These are phyloP conservation scores for Pseudogymnoascus verrucosus DNA, from an alignment of 2,329 filamentous ascomycete species.

Conservation along the genomic window DNA sequence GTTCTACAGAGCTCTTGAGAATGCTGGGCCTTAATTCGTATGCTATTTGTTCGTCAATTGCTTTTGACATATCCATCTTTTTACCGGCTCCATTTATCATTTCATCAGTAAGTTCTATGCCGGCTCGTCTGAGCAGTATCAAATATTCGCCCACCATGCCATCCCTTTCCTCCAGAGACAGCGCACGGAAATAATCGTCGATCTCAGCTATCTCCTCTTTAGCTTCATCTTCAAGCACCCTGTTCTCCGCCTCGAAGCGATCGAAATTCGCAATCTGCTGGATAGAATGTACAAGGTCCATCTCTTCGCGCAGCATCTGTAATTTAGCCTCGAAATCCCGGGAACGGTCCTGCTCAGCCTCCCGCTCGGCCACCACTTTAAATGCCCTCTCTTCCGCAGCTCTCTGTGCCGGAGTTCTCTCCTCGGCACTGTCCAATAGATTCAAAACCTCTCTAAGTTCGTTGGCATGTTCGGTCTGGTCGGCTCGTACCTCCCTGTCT, in stretches of 20 bases:
- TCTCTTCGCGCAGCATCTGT: background rate
- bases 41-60: too few species aligned
- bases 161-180: background rate
- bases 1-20: too few species aligned
- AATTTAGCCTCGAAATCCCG: background rate
- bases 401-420: conserved; percentile 36
- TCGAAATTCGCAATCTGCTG: background rate
- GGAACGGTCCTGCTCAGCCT: conserved; percentile 14
- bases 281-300: conserved; percentile 6
- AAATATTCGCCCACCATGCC: too few species aligned
- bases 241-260: background rate
- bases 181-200: background rate
- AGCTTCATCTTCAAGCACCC: background rate
- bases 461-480: background rate
- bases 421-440: conserved; percentile 42
- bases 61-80: background rate
- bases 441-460: conserved; percentile 32
- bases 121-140: background rate
- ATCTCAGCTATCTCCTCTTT: background rate
- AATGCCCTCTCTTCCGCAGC: conserved; percentile 19
- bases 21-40: too few species aligned
- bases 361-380: conserved; percentile 28
- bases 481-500: conserved; percentile 26
- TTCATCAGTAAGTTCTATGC: background rate
- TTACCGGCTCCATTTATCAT: background rate